phyloP scores from a whole-genome alignment of 179 eudicot genomes.

The Kewa caespitosa region DNA sequence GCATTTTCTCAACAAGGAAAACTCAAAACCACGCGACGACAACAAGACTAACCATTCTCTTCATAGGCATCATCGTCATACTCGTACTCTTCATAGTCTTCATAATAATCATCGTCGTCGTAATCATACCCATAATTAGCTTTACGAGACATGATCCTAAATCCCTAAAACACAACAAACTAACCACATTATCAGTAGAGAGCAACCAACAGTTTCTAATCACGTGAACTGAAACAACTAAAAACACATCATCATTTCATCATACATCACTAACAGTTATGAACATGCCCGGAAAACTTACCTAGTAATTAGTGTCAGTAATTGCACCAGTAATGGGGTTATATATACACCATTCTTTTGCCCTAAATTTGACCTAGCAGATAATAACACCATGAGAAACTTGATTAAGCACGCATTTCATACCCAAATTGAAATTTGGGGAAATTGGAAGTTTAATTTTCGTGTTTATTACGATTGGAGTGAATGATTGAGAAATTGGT shows the following conservation, averaged over 20 bases:
- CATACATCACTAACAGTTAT: neutral
- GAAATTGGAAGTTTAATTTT: too few species aligned
- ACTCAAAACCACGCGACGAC: neutral
- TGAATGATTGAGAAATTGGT: neutral
- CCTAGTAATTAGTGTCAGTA: neutral
- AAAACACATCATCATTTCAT: neutral
- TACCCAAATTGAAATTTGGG: too few species aligned
- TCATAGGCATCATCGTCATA: constrained; percentile 39
- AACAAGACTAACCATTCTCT: constrained; percentile 40
- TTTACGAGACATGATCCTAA: constrained; percentile 71
- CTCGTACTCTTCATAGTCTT: constrained; percentile 56
- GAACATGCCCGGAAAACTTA: neutral
- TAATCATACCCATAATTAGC: constrained; percentile 49
- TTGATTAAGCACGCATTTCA: too few species aligned
- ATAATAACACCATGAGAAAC: too few species aligned
- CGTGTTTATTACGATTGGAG: too few species aligned
- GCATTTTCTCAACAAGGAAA: neutral
- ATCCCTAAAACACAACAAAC: neutral
- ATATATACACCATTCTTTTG: neutral
- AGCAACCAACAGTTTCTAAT: too few species aligned
- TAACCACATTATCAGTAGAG: neutral
- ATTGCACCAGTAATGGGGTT: neutral
- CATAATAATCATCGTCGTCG: constrained; percentile 57
- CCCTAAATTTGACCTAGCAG: neutral
- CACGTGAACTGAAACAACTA: too few species aligned